Evolutionary conservation across 164 flowering plant species (phyloP), one percentile per base, ranked within the genome.

Genomic region (Macadamia tetraphylla): DNA sequence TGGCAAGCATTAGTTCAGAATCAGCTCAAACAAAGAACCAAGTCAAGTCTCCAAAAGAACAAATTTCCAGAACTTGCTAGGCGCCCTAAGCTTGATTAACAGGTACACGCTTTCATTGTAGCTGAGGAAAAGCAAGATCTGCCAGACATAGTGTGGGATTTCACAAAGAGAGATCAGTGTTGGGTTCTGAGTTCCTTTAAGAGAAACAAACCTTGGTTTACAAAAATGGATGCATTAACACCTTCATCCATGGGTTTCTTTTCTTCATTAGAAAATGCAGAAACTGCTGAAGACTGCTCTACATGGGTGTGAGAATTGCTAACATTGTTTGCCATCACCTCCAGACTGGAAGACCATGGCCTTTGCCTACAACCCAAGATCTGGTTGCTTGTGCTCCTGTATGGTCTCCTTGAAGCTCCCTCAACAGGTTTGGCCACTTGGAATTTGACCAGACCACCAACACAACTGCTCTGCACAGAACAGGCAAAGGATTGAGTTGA

Each of bases 161-260:
- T 6, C 29, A 44, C 23, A 46, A 61, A 43, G 40, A 49, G 66
- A 62, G 4, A 10, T 1, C 42, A 3, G 4, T 29, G 32, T 9
- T 40, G 1, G 23, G 40, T 23, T 49, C 9, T 15, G 23, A 53
- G 15, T 18, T 64, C 18, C 31, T 49, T 46, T 8, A 52, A 32
- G 43, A 66, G 48, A 31, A 44, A 68, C 71, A 70, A 31, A 83
- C 87, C 84, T 60, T 80, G 78, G 73, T 83, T 83, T 29, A 81
- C 77, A 70, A 80, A 81, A 10, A 35, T 29, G 18, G 78, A 65
- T 40, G 72, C 11, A 29, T 40, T 70, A 2, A 1, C 40, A 23
- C 69, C 72, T 51, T 69, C 73, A 59, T 71, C 80, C 8, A 48
- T 53, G 15, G 71, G 48, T 58, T 46, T 68, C 43, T 70, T 71